Conservation (phyloP, 2,329 filamentous ascomycete genomes). For the Lojkania enalia region DNA sequence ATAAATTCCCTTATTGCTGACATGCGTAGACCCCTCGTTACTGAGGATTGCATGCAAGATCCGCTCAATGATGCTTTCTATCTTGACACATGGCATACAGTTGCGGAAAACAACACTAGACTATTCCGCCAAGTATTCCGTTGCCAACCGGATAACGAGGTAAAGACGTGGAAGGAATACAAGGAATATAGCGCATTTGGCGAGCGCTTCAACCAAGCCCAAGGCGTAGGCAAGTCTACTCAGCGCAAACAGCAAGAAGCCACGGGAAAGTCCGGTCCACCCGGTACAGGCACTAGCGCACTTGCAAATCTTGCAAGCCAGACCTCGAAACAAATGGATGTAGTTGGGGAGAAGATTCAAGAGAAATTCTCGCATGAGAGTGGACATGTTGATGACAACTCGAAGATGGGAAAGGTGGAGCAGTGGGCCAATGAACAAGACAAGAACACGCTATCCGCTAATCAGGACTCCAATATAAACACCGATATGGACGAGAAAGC, state of each 20-base stretch:
- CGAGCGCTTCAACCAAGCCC: slow-evolving; percentile 71
- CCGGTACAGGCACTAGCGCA: slow-evolving; percentile 45
- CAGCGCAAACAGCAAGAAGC: slow-evolving; percentile 54
- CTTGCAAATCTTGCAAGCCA: slow-evolving; percentile 25
- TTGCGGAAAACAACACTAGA: slow-evolving; percentile 93
- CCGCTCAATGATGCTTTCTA: slow-evolving; percentile 82
- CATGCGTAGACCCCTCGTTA: slow-evolving; percentile 72
- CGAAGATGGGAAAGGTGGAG: slow-evolving; percentile 36
- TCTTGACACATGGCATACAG: slow-evolving; percentile 82
- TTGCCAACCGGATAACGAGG: slow-evolving; percentile 95
- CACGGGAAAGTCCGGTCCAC: slow-evolving; percentile 54
- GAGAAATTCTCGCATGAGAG: slow-evolving; percentile 35
- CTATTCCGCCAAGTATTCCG: slow-evolving; percentile 92
- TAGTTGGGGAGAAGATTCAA: slow-evolving; percentile 32
- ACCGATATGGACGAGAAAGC: slow-evolving; percentile 38
- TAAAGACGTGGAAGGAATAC: slow-evolving; percentile 91
- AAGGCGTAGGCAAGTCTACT: slow-evolving; percentile 59
- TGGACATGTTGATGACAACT: slow-evolving; percentile 14
- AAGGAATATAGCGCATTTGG: slow-evolving; percentile 79
- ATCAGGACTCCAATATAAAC: slow-evolving; percentile 17
- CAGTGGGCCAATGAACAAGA: slow-evolving; percentile 47
- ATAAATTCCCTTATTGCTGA: slow-evolving; percentile 62
- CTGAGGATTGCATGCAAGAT: slow-evolving; percentile 93
- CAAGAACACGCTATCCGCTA: slow-evolving; percentile 21
- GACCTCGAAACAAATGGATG: slow-evolving; percentile 28